Evolutionary conservation across 345 rosid genomes (phyloP), one percentile per base, ranked within the genome.

Genomic region (Sapria himalayana): DNA sequence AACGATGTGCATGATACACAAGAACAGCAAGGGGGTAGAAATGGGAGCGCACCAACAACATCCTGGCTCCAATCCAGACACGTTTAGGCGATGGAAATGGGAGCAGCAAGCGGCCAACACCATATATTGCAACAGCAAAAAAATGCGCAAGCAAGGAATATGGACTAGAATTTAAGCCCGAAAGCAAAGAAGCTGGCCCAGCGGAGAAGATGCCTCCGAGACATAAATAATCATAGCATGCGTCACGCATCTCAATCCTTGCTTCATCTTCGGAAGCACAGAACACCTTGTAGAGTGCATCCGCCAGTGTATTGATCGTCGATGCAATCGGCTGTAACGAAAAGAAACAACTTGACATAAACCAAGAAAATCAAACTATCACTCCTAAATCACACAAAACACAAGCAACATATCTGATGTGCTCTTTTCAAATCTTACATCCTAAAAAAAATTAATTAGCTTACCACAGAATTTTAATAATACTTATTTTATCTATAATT

Each of bases 261-360:
- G 57, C 57, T 15, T 39, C 33, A 32, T 53, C 51, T 3, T 37
- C 40, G 10, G 58, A 53, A 38, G 43, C 50, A 15, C 45, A 45
- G 24, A 53, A 54, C 14, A 54, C 58, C 16, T 54, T 45, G 58
- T 54, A 54, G 25, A 46, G 58, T 19, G 58, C 58, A 9, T 36
- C 42, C 0, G 58, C 58, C 46, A 54, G 29, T 10, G 52, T 54
- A 41, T 54, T 54, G 29, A 54, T 53, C 2, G 58, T 53, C 6
- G 58, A 53, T 1, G 58, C 58, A n/a, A 18, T 41, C 5, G 58
- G 58, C 58, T 53, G 41, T 15, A 37, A 32, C 20, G 7, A 37
- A 21, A 40, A 41, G 19, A 13, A 29, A 43, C 48, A 42, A 10
- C 22, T n/a, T n/a, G n/a, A n/a, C n/a, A n/a, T n/a, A n/a, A n/a